Conservation (phyloP, 371 early-diverging fungal species). For the Capillidium rhysosporum region DNA sequence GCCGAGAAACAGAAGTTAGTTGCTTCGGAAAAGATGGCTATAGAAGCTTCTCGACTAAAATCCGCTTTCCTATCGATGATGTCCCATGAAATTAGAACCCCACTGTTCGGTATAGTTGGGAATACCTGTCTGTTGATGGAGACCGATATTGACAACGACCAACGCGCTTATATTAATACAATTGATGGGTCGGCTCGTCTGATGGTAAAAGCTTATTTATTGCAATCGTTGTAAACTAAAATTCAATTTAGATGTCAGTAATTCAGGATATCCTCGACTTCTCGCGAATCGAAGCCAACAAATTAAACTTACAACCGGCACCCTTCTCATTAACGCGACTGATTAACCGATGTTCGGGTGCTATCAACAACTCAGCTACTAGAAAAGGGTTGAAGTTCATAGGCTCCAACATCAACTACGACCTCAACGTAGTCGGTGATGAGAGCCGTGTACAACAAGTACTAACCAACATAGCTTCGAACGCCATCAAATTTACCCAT, state of each 20-base stretch:
- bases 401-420: conserved; percentile 11
- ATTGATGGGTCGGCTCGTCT: conserved; percentile 2
- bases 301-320: conserved; percentile 18
- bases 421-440: conserved; percentile 20
- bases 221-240: background rate
- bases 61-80: conserved; percentile 4
- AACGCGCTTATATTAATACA: background rate
- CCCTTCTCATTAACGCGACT: conserved; percentile 24
- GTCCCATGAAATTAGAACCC: conserved; percentile 7
- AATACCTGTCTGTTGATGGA: conserved; percentile 4
- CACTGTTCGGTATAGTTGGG: conserved; percentile 5
- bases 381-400: conserved; percentile 10
- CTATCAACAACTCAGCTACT: conserved; percentile 10
- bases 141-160: background rate
- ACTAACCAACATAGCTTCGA: conserved; percentile 28
- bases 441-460: conserved; percentile 25
- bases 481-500: conserved; percentile 45
- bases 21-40: conserved; percentile 4
- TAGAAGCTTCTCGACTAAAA: conserved; percentile 1
- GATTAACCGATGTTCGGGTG: conserved; percentile 19
- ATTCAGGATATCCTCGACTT: conserved; percentile 34
- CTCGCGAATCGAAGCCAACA: conserved; percentile 30
- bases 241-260: conserved; percentile 8
- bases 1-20: background rate
- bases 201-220: background rate